These are phyloP conservation scores for Sporothrix luriei DNA, from an alignment of 2,329 filamentous ascomycete species.

Conservation along the genomic window DNA sequence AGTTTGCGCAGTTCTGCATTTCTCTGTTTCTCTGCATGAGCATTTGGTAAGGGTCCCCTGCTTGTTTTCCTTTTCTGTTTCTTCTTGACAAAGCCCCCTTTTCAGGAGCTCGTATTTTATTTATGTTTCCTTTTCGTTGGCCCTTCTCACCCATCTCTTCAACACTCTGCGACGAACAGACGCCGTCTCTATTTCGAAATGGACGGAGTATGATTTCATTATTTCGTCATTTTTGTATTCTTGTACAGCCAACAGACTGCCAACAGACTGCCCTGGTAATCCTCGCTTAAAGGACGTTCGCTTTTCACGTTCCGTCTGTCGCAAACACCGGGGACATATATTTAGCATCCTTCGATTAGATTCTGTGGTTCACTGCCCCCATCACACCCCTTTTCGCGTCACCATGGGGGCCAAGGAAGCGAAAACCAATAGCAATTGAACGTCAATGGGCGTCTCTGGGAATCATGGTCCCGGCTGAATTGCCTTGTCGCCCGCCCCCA, in stretches of 20 bases:
- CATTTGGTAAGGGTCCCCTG: conserved; percentile 10
- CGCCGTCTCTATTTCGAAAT: too few relatives aligned
- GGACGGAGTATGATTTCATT: neutral
- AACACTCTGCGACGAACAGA: neutral
- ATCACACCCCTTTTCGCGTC: neutral
- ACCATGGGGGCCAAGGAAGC: neutral
- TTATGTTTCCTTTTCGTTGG: too few relatives aligned
- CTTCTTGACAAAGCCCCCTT: neutral
- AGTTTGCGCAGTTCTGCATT: conserved; percentile 5
- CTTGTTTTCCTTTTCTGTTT: neutral
- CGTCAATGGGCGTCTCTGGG: neutral
- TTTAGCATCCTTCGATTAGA: neutral
- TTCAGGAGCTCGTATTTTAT: neutral
- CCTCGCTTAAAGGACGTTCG: too few relatives aligned
- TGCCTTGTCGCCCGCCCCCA: neutral
- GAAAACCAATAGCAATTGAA: neutral
- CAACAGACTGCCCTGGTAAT: conserved; percentile 11
- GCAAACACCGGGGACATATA: neutral
- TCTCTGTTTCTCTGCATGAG: conserved; percentile 10
- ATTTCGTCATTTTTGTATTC: neutral
- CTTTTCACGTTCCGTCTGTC: neutral
- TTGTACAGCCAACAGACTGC: neutral
- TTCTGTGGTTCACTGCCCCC: neutral
- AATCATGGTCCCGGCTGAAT: neutral
- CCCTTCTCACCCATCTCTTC: neutral